Base-by-base conservation (phyloP, 148 eudicot species). In the Fagopyrum esculentum region DNA sequence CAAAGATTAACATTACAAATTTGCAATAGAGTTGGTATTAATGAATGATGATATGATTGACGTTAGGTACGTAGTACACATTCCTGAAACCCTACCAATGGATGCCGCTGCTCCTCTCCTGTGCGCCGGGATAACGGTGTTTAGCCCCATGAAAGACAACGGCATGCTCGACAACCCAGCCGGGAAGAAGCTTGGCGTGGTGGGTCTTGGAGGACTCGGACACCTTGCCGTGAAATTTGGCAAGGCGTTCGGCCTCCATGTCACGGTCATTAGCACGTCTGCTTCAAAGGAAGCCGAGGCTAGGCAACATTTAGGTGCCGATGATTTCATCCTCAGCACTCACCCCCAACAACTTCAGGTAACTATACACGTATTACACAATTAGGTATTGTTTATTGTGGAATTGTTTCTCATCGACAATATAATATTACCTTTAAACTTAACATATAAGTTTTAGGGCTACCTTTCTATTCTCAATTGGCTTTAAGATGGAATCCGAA, bases 101-200 rank as follows among this genome's bases (percentile, higher is more conserved):
- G 93, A 90, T 47, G 86, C 86, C 8, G 92, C 91, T 5, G 98
- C 98, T 10, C 98, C 98, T 3, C 77, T 95, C 22, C 69, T 95
- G 16, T 95, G 98, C 71, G 98, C 98, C 0, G 98, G 98, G 55
- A 75, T 95, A 6, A 95, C 97, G 0, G 93, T 95, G 47, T 95
- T 54, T 73, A 74, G 83, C 73, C 97, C 98, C 3, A 55, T 95
- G 87, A 95, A 92, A 75, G 97, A 90, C 83, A 79, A 80, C 73
- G 77, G 79, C 47, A 56, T 91, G 84, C 60, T 90, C 1, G 91
- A 92, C 44, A 50, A 81, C 29, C 69, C 82, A 0, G 30, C 0
- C 17, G 77, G 87, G 8, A 91, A 91, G 82, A 86, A 74, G 59
- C 75, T 95, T 0, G 98, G 98, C 11, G 77, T 95, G 5, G 85